These are phyloP conservation scores for Willaertia magna DNA, from an alignment of 208 protist species.

Conservation along the genomic window DNA sequence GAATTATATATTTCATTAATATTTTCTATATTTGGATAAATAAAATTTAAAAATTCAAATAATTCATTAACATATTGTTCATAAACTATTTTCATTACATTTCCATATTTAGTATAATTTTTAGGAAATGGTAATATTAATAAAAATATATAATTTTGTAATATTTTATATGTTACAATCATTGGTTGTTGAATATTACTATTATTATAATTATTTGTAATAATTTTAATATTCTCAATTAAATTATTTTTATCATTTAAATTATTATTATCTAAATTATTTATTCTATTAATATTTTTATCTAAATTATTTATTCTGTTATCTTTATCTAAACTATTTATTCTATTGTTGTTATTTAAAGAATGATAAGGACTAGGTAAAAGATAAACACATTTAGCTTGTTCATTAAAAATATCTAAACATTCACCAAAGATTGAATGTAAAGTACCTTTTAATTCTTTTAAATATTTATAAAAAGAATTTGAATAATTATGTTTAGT, in stretches of 20 bases:
- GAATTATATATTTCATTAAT: background rate
- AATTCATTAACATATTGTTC: background rate
- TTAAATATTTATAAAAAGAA: no score
- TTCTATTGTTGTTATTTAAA: no score
- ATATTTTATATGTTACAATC: background rate
- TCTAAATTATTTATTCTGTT: no score
- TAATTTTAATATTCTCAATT: no score
- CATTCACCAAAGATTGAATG: background rate
- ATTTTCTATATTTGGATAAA: background rate
- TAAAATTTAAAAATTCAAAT: constrained; percentile 1
- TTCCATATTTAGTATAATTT: background rate
- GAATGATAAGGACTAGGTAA: no score
- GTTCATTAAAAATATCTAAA: background rate
- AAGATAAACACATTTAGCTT: background rate
- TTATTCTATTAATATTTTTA: no score
- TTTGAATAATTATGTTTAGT: background rate
- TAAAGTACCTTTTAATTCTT: background rate
- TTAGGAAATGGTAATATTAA: background rate
- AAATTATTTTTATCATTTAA: no score
- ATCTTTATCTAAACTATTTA: no score
- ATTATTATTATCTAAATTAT: no score
- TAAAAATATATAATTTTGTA: background rate
- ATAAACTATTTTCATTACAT: background rate
- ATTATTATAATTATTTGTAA: no score
- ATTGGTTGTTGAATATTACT: no score